These are phyloP conservation scores for Caryopteris hybrid DNA, from an alignment of 305 asterid genomes.

Conservation along the genomic window DNA sequence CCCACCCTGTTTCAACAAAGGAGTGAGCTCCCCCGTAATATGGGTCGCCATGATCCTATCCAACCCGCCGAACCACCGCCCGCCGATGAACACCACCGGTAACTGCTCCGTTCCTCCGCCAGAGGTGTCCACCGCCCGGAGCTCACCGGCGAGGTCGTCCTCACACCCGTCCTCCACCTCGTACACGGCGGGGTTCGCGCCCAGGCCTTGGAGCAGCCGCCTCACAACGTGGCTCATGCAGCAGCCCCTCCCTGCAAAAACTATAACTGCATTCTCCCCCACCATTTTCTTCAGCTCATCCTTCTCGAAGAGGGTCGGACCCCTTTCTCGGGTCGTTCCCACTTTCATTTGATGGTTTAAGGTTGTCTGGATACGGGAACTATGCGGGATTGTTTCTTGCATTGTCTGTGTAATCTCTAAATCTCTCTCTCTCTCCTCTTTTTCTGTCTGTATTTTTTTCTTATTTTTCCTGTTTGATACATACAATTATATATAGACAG, in stretches of 20 bases:
- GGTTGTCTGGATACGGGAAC: too few species aligned
- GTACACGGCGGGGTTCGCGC: conserved; percentile 22
- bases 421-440: too few species aligned
- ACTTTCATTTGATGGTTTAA: too few species aligned
- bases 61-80: conserved; percentile 33
- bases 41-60: conserved; percentile 25
- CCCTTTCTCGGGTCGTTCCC: too few species aligned
- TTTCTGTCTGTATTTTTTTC: too few species aligned
- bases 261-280: conserved; percentile 21
- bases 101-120: not conserved
- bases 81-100: conserved; percentile 35
- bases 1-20: conserved; percentile 24
- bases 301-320: too few species aligned
- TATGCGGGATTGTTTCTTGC: too few species aligned
- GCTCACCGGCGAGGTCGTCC: not conserved
- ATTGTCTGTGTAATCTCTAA: too few species aligned
- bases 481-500: too few species aligned
- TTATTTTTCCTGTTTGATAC: too few species aligned
- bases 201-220: conserved; percentile 16
- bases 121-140: not conserved
- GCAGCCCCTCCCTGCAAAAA: conserved; percentile 15
- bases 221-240: conserved; percentile 23
- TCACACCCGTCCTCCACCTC: conserved; percentile 18
- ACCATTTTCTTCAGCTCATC: not conserved
- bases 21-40: conserved; percentile 25